Evolutionary conservation across 2,329 filamentous ascomycete genomes (phyloP).

Genomic region (Lithohypha guttulata): DNA sequence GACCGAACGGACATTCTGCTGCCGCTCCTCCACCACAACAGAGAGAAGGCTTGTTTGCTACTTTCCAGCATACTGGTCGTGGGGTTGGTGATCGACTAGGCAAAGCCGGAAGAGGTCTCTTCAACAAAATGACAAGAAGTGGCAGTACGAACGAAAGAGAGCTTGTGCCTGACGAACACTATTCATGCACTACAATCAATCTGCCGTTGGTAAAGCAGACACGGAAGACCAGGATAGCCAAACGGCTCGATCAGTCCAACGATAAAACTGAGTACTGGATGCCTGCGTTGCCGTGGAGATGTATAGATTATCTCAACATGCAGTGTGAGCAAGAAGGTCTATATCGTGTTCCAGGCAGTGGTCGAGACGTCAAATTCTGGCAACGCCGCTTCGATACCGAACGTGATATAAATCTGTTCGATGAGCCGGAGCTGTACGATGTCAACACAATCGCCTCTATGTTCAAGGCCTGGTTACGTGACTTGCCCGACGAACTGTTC

Average conservation of each 20-base stretch:
- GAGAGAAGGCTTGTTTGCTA: conserved; percentile 49
- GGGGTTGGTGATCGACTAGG: conserved; percentile 60
- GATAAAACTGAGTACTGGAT: conserved; percentile 99
- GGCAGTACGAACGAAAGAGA: conserved; percentile 58
- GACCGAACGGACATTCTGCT: conserved; percentile 2
- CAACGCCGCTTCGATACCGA: conserved; percentile 82
- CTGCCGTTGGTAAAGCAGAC: conserved; percentile 79
- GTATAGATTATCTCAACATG: conserved; percentile 93
- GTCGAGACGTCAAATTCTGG: conserved; percentile 85
- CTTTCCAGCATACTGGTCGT: conserved; percentile 59
- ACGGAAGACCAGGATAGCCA: conserved; percentile 81
- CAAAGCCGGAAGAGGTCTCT: conserved; percentile 70
- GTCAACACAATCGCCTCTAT: conserved; percentile 94
- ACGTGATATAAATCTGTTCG: conserved; percentile 79
- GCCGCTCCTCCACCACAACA: conserved; percentile 2
- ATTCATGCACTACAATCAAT: conserved; percentile 75
- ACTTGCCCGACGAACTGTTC: conserved; percentile 88
- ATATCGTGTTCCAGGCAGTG: conserved; percentile 84
- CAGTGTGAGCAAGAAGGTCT: conserved; percentile 90
- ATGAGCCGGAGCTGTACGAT: conserved; percentile 78
- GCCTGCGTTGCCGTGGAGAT: conserved; percentile 89
- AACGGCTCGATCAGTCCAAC: conserved; percentile 71
- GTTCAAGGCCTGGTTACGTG: conserved; percentile 91
- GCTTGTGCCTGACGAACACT: conserved; percentile 68
- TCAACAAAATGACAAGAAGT: conserved; percentile 64